Base-by-base conservation (phyloP, 2,329 filamentous ascomycete species). In the Hypoxylon sp. region DNA sequence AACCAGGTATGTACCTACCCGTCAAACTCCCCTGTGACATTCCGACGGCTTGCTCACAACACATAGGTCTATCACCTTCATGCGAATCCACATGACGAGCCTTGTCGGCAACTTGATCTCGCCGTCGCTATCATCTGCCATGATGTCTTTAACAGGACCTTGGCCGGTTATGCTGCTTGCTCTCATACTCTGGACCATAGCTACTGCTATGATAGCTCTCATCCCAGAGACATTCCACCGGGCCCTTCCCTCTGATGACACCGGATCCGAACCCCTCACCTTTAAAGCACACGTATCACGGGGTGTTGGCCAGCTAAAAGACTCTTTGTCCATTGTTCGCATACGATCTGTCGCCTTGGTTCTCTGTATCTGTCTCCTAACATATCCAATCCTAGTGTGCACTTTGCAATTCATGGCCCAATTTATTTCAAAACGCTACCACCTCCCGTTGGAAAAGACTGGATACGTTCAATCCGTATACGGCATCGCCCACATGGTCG, bases 51-150 rank as follows among this genome's bases (percentile, higher is more conserved):
- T 29, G 23, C 52, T 55, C 21, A 61, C 61, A 16, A 41, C n/a
- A 2, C 12, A 19, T 51, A 81, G 80, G 64, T 74, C 79, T 19
- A 74, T 78, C 12, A 70, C 69, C 32, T 82, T 81, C 61, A 74
- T 81, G 61, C 68, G 74, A 0, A 69, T 77, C 4, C 71, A 71
- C 56, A 72, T 75, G 21, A 69, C 71, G 1, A 74, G 72, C 21
- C 69, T 80, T 41, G 58, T 76, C 0, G 79, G 77, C 4, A 76
- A 78, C 27, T 63, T 82, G 5, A 59, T 80, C 29, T 78, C 77
- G 2, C 80, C 80, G 0, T 73, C 78, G 0, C 41, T 81, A 2
- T 74, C 79, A 2, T 76, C 77, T 1, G 65, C 71, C 19, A 72
- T 81, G 57, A 81, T 82, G 79, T 54, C 61, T 9, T 65, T 55